Base-by-base conservation (phyloP, 2,329 filamentous ascomycete genomes). In the Tolypocladium guangdongense region DNA sequence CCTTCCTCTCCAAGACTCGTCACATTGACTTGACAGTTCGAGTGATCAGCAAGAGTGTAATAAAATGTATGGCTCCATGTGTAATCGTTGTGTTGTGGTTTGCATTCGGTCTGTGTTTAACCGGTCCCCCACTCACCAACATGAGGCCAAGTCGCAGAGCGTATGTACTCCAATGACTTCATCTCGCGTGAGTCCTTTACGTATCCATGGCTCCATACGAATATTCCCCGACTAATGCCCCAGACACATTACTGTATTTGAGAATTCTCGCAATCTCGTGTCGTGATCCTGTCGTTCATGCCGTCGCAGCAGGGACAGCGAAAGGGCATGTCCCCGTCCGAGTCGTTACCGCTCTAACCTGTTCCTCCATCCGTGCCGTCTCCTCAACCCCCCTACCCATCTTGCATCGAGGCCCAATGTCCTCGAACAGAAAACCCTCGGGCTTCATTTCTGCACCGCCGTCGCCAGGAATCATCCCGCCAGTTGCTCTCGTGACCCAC, bases 351-450 rank as follows among this genome's bases (percentile, higher is more conserved):
- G 46, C 36, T 14, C 55, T 64, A 22, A 72, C 72, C 55, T 74
- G 27, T 37, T 58, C 56, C 36, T 64, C 59, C 16, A 66, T 49
- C 0, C 35, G 47, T 7, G 51, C 57, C 4, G 54, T 68, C 57
- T 81, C 74, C 22, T 76, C 72, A n/a, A 64, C 52, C 0, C 83
- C 82, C 57, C 74, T 74, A 1, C 74, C 75, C 57, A 77, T 71
- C 51, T 80, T 75, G 49, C 69, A 72, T 52, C 66, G 70, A 0
- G 87, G 87, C 0, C 87, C 87, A 20, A 88, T 65, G 49, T 88
- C 81, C 22, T 76, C 70, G 46, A 81, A 75, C 2, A 72, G 59
- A 59, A 82, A 84, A 0, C 79, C 80, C 24, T 76, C 63, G 0
- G 77, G 68, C 61, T 73, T 67, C 61, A 74, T 72, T 37, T 62